These are phyloP conservation scores for Solanum dulcamara DNA, from an alignment of 257 asterid species.

Conservation along the genomic window DNA sequence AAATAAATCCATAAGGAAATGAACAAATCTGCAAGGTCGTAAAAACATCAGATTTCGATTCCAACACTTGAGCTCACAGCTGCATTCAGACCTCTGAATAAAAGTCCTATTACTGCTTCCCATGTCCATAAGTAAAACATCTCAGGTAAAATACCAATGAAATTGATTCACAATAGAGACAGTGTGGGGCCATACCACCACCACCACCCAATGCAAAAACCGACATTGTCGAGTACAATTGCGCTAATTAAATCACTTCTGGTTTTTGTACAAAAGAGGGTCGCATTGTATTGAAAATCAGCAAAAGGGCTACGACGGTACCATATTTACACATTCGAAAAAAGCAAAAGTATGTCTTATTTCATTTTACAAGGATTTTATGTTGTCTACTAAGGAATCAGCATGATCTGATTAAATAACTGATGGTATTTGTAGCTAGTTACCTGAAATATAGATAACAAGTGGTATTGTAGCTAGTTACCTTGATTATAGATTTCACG, in stretches of 20 bases:
- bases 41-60: not conserved
- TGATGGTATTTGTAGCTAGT: not conserved
- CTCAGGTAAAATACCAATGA: not conserved
- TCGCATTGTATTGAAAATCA: not conserved
- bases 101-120: not conserved
- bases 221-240: not conserved
- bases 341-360: not conserved
- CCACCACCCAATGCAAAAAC: not conserved
- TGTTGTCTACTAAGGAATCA: not conserved
- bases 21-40: not conserved
- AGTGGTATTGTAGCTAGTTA: too few relatives aligned
- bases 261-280: not conserved
- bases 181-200: not conserved
- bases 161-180: not conserved
- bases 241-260: not conserved
- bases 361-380: not conserved
- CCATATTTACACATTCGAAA: not conserved
- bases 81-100: not conserved
- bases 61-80: not conserved
- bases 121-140: not conserved
- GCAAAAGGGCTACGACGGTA: not conserved
- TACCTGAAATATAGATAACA: not conserved
- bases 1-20: not conserved
- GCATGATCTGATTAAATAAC: not conserved
- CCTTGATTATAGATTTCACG: not conserved